phyloP scores from a whole-genome alignment of 345 rosid genomes.

The Isatis tinctoria region DNA sequence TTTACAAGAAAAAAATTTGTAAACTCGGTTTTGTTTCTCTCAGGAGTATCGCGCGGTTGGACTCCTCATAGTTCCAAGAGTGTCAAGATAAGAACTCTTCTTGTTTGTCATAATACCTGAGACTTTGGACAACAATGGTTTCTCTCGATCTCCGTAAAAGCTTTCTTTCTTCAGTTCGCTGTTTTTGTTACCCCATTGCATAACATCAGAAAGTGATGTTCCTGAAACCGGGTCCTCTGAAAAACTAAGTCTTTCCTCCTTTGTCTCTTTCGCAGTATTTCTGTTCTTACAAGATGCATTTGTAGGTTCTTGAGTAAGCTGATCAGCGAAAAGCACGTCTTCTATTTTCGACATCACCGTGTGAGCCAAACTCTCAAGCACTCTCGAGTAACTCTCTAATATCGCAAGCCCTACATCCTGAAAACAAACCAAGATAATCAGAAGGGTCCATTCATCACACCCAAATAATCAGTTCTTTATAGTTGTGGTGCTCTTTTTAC shows the following conservation, averaged over 20 bases:
- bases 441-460: background rate
- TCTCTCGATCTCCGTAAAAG: constrained; percentile 39
- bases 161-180: constrained; percentile 38
- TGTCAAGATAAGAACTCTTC: constrained; percentile 64
- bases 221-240: constrained; percentile 29
- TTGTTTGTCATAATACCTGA: constrained; percentile 39
- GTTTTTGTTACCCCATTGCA: constrained; percentile 67
- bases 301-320: constrained; percentile 50
- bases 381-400: constrained; percentile 82
- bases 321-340: constrained; percentile 71
- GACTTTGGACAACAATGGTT: constrained; percentile 38
- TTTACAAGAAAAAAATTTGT: constrained; percentile 10
- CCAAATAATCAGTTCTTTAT: background rate
- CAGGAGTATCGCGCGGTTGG: constrained; percentile 52
- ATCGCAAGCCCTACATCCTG: constrained; percentile 88
- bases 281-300: constrained; percentile 37
- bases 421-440: constrained; percentile 1
- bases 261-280: constrained; percentile 3
- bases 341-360: constrained; percentile 74
- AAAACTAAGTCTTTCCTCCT: constrained; percentile 27
- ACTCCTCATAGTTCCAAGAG: constrained; percentile 56
- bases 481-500: background rate
- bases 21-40: background rate
- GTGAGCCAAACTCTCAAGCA: constrained; percentile 79
- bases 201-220: constrained; percentile 61